Evolutionary conservation across 2,329 filamentous ascomycete species (phyloP), one percentile per base, ranked within the genome.

Genomic region (Ophiostoma piceae): DNA sequence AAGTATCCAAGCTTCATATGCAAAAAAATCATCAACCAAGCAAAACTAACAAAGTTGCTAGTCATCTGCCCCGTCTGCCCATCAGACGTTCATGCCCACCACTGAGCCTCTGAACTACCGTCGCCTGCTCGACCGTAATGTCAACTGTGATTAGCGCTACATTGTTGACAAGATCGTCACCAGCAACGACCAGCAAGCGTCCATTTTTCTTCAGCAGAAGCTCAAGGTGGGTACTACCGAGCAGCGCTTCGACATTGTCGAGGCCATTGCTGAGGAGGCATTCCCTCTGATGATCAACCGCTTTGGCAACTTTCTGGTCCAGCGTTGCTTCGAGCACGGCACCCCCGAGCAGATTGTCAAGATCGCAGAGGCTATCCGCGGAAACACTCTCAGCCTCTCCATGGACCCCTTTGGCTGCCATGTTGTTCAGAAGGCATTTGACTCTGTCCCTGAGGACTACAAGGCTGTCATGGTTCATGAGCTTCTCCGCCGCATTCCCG

Each of bases 401-500:
- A 98, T 98, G 94, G 96, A 99, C 79, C 92, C 96, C 0, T 99
- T 99, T 78, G 95, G 95, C 29, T 99, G 95, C 76, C 95, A 99
- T 78, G 95, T 99, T 64, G 91, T 99, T 66, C 95, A 99, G 80
- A 99, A 99, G 81, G 96, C 95, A 0, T 98, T 99, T 77, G 96
- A 99, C 79, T 96, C 92, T 69, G 95, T 99, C 37, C 92, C 95
- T 0, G 96, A 99, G 79, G 92, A 97, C 75, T 96, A 97, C 84
- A 99, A 99, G 81, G 92, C 93, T 14, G 90, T 95, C 77, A 98
- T 99, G 94, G 95, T 99, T n/a, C 92, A 96, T 77, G 95, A 99
- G 78, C 85, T 99, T 35, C 88, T 99, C 71, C 92, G 93, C 72
- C 90, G 93, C 69, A 99, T 99, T 73, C 95, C 94, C 0, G 94